These are phyloP conservation scores for Rhizophlyctis rosea DNA, from an alignment of 192 early-diverging fungal species.

Conservation along the genomic window DNA sequence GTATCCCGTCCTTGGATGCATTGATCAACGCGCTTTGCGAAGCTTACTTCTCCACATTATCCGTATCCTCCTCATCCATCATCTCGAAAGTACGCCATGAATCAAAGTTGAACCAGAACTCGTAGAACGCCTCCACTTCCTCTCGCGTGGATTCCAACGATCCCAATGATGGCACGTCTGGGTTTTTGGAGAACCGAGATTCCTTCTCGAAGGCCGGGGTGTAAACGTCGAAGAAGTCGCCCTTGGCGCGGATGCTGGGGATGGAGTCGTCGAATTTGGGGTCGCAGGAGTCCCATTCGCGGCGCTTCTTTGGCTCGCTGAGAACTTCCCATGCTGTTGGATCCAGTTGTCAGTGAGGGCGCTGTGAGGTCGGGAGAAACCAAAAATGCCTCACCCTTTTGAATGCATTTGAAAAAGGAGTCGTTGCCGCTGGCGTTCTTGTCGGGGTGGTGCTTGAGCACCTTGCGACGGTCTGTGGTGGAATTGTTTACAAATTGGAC, in stretches of 20 bases:
- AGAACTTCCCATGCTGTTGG: slow-evolving; percentile 83
- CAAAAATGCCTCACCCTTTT: slow-evolving; percentile 49
- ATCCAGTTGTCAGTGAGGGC: no score
- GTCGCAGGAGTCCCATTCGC: slow-evolving; percentile 96
- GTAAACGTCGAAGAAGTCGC: slow-evolving; percentile 77
- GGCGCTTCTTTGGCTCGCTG: slow-evolving; percentile 82
- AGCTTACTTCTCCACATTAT: slow-evolving; percentile 69
- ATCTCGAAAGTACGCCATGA: slow-evolving; percentile 98
- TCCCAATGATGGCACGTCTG: slow-evolving; percentile 84
- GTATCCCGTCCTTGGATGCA: no score
- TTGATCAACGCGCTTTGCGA: neutral
- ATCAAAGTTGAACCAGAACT: slow-evolving; percentile 79
- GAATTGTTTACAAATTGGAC: no score
- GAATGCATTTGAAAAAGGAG: slow-evolving; percentile 99
- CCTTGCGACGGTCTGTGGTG: slow-evolving; percentile 72
- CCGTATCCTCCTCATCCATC: slow-evolving; percentile 95
- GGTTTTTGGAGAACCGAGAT: slow-evolving; percentile 84
- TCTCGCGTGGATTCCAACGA: slow-evolving; percentile 60
- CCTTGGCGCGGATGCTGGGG: slow-evolving; percentile 62
- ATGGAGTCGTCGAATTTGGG: slow-evolving; percentile 70
- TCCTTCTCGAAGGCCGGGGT: slow-evolving; percentile 83
- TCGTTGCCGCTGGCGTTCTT: slow-evolving; percentile 92
- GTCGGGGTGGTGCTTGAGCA: slow-evolving; percentile 97
- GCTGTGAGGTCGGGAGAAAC: no score
- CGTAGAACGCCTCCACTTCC: slow-evolving; percentile 71